Evolutionary conservation across 1,284 basidiomycete genomes (phyloP).

Genomic region (Coriolopsis trogii): DNA sequence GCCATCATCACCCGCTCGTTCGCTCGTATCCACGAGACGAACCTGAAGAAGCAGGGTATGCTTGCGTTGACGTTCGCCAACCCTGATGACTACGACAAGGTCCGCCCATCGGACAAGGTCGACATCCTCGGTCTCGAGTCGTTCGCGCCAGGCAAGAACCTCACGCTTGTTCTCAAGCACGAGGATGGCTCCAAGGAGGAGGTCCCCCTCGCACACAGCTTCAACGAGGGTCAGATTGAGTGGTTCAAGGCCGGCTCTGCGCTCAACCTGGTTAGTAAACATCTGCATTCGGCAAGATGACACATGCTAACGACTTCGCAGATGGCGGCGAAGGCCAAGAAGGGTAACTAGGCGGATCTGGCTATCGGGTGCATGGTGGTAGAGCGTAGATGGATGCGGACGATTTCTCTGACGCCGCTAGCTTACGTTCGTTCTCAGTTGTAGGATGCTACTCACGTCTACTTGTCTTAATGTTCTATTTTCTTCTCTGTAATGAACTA

Average conservation of each 20-base stretch:
- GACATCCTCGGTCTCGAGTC: conserved; percentile 83
- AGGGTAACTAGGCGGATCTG: conserved; percentile 18
- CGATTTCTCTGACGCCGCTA: conserved; percentile 11
- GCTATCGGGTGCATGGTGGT: conserved; percentile 1
- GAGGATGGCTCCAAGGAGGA: conserved; percentile 79
- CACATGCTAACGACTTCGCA: conserved; percentile 19
- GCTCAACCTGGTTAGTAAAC: conserved; percentile 69
- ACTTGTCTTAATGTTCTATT: conserved; percentile 21
- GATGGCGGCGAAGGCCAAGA: conserved; percentile 61
- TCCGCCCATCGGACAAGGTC: conserved; percentile 82
- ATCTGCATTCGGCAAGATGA: background rate
- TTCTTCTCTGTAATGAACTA: conserved; percentile 19
- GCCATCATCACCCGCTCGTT: conserved; percentile 96
- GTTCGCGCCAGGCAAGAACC: conserved; percentile 88
- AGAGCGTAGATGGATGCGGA: conserved; percentile 14
- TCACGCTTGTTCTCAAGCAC: conserved; percentile 83
- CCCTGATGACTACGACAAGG: conserved; percentile 89
- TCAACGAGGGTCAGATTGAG: conserved; percentile 89
- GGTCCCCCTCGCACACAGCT: conserved; percentile 75
- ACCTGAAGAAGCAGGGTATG: conserved; percentile 98
- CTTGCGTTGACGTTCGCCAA: conserved; percentile 89
- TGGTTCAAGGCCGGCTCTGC: conserved; percentile 96
- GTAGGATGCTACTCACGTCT: conserved; percentile 24
- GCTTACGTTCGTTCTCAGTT: conserved; percentile 19
- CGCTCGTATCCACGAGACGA: conserved; percentile 98